A percentile compares a stretch with the other conserved stretches of the same genome.
Evolutionary conservation across 495 filamentous ascomycete genomes (phyloP).

Genomic region (Aspergillus sparsus): DNA sequence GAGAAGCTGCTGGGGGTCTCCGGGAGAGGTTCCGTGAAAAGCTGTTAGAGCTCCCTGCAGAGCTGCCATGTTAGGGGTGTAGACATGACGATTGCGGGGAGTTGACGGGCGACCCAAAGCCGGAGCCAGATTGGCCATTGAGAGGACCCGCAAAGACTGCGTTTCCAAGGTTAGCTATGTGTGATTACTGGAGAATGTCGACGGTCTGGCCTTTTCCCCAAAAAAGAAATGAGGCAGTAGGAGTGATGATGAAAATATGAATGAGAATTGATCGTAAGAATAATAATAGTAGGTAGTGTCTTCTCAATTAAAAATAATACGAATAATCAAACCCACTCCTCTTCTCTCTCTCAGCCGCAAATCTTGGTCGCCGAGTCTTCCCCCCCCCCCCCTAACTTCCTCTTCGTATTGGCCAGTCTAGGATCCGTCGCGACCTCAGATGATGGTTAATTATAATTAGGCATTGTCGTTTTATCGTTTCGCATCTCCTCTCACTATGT

Average conservation of each 20-base stretch:
- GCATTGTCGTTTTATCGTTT: too few species aligned
- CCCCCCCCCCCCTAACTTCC: neutral
- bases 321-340: neutral
- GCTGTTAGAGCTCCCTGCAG: constrained; percentile 44
- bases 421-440: too few species aligned
- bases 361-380: neutral
- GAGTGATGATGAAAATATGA: too few species aligned
- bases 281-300: too few species aligned
- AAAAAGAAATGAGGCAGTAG: too few species aligned
- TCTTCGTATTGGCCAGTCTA: too few species aligned
- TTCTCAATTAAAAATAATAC: too few species aligned
- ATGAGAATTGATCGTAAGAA: too few species aligned
- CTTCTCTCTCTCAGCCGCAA: constrained; percentile 1
- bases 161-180: neutral
- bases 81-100: constrained; percentile 29
- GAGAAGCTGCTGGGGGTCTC: constrained; percentile 21
- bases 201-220: too few species aligned
- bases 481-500: too few species aligned
- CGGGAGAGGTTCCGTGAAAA: constrained; percentile 32
- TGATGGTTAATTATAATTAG: too few species aligned
- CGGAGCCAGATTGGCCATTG: constrained; percentile 37
- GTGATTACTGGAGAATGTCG: neutral
- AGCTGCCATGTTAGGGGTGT: constrained; percentile 21
- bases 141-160: constrained; percentile 17
- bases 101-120: constrained; percentile 35